Percentiles rank a stretch among this genome's conserved stretches.
phyloP scores from a whole-genome alignment of 805 yeast species.

The Starmerella kuoi region DNA sequence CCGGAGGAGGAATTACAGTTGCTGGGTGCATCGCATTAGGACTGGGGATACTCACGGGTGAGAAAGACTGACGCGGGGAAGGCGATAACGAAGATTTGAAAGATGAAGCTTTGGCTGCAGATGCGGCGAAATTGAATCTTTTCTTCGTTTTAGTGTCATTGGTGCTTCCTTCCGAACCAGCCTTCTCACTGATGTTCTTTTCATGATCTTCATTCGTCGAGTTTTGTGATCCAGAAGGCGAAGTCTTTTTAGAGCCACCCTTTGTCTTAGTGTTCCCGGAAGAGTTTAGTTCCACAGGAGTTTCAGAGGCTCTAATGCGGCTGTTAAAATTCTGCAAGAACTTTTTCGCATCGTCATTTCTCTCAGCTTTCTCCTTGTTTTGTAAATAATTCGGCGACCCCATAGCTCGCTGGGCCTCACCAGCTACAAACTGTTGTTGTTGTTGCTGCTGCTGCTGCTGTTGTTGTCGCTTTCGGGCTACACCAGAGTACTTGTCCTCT shows the following conservation, averaged over 20 bases:
- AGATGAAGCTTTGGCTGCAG: constrained; percentile 56
- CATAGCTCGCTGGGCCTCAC: constrained; percentile 20
- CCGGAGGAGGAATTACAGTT: background rate
- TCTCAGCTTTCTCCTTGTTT: constrained; percentile 27
- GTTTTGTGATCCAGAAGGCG: background rate
- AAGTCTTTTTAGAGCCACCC: background rate
- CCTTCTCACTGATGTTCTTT: too few species aligned
- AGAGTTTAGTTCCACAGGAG: constrained; percentile 32
- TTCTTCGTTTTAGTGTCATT: background rate
- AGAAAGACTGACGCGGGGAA: constrained; percentile 35
- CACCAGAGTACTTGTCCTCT: constrained; percentile 94
- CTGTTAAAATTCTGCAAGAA: constrained; percentile 75
- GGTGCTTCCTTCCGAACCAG: too few species aligned
- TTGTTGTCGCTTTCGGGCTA: constrained; percentile 36
- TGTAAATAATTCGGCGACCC: constrained; percentile 24
- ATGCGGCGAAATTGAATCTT: constrained; percentile 45
- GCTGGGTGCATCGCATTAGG: constrained; percentile 1
- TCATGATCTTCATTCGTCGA: background rate
- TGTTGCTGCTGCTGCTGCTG: background rate
- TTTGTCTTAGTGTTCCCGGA: background rate
- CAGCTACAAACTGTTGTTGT: constrained; percentile 6
- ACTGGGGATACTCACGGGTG: constrained; percentile 4
- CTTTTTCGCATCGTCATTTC: constrained; percentile 42
- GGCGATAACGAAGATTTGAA: constrained; percentile 31
- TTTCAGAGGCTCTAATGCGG: constrained; percentile 41